Conservation (phyloP, 179 eudicot genomes). For the Beta lomatogona region DNA sequence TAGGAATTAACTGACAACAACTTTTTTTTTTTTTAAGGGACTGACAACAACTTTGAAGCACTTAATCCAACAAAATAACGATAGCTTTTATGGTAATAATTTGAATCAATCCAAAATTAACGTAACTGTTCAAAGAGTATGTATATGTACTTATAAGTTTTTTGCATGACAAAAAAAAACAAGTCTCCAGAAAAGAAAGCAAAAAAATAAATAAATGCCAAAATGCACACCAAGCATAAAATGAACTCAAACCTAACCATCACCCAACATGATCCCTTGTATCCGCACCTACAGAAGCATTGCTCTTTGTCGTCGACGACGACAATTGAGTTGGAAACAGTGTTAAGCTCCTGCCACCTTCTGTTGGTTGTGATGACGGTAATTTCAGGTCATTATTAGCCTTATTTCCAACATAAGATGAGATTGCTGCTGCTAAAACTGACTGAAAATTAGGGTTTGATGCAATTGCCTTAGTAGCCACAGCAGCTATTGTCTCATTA, state of each 20-base stretch:
- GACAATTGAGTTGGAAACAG: conserved; percentile 29
- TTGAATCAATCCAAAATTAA: background rate
- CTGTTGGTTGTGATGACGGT: background rate
- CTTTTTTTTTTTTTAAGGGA: no score
- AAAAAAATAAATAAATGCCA: background rate
- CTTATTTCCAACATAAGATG: conserved; percentile 50
- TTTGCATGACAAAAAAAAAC: background rate
- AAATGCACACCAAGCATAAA: conserved; percentile 4
- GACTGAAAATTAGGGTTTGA: conserved; percentile 73
- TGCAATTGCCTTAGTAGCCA: conserved; percentile 60
- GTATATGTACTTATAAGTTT: conserved; percentile 1
- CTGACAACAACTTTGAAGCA: no score
- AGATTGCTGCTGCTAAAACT: conserved; percentile 63
- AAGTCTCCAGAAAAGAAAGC: background rate
- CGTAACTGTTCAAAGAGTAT: background rate
- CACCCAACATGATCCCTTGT: conserved; percentile 12
- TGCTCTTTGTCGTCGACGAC: conserved; percentile 18
- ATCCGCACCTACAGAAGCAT: conserved; percentile 14
- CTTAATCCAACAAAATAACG: no score
- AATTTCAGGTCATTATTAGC: conserved; percentile 15
- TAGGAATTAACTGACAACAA: no score
- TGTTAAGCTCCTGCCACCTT: conserved; percentile 25
- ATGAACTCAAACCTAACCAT: background rate
- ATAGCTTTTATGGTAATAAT: no score
- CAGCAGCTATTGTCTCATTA: conserved; percentile 52